Base-by-base conservation (phyloP, 352 stramenopile genomes). In the Pythium plurisporium region DNA sequence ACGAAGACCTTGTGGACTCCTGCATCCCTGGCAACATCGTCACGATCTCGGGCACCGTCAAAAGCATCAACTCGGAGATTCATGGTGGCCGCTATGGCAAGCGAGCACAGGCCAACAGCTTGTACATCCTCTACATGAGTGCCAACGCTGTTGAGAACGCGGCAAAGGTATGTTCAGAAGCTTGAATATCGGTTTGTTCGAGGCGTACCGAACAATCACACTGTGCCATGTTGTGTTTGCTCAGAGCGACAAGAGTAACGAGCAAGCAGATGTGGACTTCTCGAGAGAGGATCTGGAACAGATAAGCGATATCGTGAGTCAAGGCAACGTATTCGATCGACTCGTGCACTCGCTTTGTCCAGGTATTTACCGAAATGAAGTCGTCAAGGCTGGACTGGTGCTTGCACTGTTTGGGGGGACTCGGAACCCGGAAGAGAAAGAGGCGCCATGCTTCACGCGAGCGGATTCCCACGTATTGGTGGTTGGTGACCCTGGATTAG, bases 331-430 rank as follows among this genome's bases (percentile, higher is more conserved):
- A 3, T 97, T 98, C 64, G 87, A 95, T 60, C 73, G 97, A 5
- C 65, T 98, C 4, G 87, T 98, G 4, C 71, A 83, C 44, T 97
- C 86, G 17, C 64, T 99, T 14, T 98, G 91, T 67, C 95, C 95
- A n/a, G 72, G 72, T 25, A 99, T 99, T 45, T 97, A 96, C 73
- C 93, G 95, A 27, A 94, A 99, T 61, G 89, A 98, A 58, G 63
- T 97, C 30, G 91, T 98, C 23, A 99, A 99, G 69, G 75, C 75
- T 5, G 94, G 94, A 1, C 79, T 99, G 19, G 55, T 97, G 8
- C 72, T 99, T n/a, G 45, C 8, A 49, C 56, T 0, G 59, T 57
- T 5, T n/a, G n/a, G n/a, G n/a, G n/a, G n/a, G n/a, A n/a, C n/a
- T n/a, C n/a, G n/a, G n/a, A 70, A 70, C 23, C 62, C 65, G 9